A percentile compares a stretch with the other conserved stretches of the same genome.
Conservation (phyloP, 1,284 basidiomycete genomes). For the Trichosporon coremiiforme region DNA sequence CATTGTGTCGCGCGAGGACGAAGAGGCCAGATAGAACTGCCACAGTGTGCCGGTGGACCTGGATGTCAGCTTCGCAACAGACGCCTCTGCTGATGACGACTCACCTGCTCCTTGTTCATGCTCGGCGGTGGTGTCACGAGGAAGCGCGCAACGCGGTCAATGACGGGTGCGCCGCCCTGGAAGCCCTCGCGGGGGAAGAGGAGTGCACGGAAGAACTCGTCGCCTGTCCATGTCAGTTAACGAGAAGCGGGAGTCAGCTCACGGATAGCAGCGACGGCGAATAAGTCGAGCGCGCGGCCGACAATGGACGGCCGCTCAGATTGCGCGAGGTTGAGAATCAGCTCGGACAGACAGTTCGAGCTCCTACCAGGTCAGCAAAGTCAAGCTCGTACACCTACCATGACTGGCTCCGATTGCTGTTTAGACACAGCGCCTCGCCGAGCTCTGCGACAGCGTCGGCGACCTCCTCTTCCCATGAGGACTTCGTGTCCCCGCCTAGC, state of each 20-base stretch:
- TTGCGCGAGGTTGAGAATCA: conserved; percentile 32
- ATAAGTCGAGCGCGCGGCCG: conserved; percentile 37
- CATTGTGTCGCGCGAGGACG: conserved; percentile 40
- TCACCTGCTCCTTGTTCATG: conserved; percentile 20
- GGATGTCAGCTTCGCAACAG: neutral
- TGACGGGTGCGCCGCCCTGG: conserved; percentile 27
- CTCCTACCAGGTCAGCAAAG: conserved; percentile 31
- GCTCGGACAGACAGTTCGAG: conserved; percentile 37
- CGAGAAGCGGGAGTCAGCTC: conserved; percentile 20
- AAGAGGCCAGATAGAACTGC: conserved; percentile 33
- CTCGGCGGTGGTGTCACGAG: conserved; percentile 23
- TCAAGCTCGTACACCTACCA: conserved; percentile 35
- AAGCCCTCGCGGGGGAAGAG: conserved; percentile 20
- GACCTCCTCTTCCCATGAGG: conserved; percentile 30
- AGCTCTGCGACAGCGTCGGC: conserved; percentile 32
- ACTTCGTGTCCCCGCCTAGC: neutral
- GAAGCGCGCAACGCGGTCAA: conserved; percentile 35
- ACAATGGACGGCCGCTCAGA: conserved; percentile 25
- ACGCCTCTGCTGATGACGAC: neutral
- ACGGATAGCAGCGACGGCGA: conserved; percentile 43
- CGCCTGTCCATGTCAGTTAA: conserved; percentile 38
- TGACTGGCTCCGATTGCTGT: conserved; percentile 17
- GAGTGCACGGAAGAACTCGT: conserved; percentile 43
- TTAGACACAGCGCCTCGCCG: conserved; percentile 36
- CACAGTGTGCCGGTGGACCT: conserved; percentile 25